These are phyloP conservation scores for Hypomyces perniciosus DNA, from an alignment of 2,329 filamentous ascomycete species.

Conservation along the genomic window DNA sequence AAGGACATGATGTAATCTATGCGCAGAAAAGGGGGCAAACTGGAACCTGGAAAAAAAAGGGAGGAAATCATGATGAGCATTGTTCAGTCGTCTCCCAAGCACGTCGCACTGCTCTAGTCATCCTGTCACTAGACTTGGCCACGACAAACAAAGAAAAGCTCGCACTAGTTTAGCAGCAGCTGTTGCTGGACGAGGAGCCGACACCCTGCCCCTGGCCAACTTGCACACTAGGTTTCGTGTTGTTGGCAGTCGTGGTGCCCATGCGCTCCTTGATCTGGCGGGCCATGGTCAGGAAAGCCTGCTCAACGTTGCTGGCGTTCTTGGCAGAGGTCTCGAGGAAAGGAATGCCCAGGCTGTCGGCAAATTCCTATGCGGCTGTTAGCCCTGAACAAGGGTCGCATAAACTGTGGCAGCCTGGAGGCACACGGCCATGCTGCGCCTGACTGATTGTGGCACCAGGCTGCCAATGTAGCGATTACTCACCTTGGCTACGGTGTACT, in stretches of 20 bases:
- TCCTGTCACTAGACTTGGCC: constrained; percentile 11
- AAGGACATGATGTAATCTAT: constrained; percentile 33
- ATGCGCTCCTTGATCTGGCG: constrained; percentile 99
- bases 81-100: constrained; percentile 25
- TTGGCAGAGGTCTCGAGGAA: constrained; percentile 99
- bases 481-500: constrained; percentile 99
- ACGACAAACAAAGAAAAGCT: constrained; percentile 12
- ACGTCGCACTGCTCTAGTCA: constrained; percentile 18
- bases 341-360: constrained; percentile 95
- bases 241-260: constrained; percentile 90
- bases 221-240: constrained; percentile 97
- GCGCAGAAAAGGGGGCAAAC: constrained; percentile 23
- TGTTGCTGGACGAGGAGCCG: constrained; percentile 74
- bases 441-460: constrained; percentile 3
- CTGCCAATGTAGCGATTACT: constrained; percentile 20
- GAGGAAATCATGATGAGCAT: constrained; percentile 25
- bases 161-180: constrained; percentile 70
- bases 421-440: not conserved
- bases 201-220: constrained; percentile 94
- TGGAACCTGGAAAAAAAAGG: constrained; percentile 19
- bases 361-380: constrained; percentile 69
- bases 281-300: constrained; percentile 99
- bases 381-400: constrained; percentile 12
- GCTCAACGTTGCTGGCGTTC: constrained; percentile 99
- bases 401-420: constrained; percentile 6